Base-by-base conservation (phyloP, 2,329 filamentous ascomycete genomes). In the Ophiostoma piceae region DNA sequence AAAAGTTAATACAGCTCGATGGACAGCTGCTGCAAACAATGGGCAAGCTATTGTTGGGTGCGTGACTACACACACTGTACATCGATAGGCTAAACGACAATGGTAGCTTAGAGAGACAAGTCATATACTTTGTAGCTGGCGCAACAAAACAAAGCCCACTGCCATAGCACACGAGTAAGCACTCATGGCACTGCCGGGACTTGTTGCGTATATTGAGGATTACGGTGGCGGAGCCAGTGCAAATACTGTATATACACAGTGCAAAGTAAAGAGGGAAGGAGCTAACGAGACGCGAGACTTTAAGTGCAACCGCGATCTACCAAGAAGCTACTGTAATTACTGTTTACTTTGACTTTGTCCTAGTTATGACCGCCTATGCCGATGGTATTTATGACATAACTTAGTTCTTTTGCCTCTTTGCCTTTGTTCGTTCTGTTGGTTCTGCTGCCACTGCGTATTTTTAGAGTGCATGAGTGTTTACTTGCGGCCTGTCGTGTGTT, bases 271-370 rank as follows among this genome's bases (percentile, higher is more conserved):
- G 16, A 19, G 7, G 43, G 65, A 68, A 64, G 66, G 62, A 67
- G 39, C 39, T 22, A 65, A 67, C 51, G 62, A 62, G 69, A 71
- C 71, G 72, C 72, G 71, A 72, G 69, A 67, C 62, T 67, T 69
- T 70, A 71, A 71, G 72, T 68, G 72, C 65, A 73, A 72, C 70
- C 71, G 71, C 72, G 72, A 73, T 72, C 69, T 67, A 71, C 69
- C 64, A 60, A 57, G 51, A 9, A 54, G 26, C n/a, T 14, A 26
- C 19, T 22, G 47, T 9, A 54, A 2, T n/a, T 47, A 22, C 47
- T n/a, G 22, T 32, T 62, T 62, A 62, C 57, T 62, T 32, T 32
- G n/a, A 62, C 57, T 62, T 32, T 32, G n/a, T 12, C 51, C 26
- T 11, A 62, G 32, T 62, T 12, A 29, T 7, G 8, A 32, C n/a